phyloP scores from a whole-genome alignment of 306 rosid species.

The Leucaena leucocephala region DNA sequence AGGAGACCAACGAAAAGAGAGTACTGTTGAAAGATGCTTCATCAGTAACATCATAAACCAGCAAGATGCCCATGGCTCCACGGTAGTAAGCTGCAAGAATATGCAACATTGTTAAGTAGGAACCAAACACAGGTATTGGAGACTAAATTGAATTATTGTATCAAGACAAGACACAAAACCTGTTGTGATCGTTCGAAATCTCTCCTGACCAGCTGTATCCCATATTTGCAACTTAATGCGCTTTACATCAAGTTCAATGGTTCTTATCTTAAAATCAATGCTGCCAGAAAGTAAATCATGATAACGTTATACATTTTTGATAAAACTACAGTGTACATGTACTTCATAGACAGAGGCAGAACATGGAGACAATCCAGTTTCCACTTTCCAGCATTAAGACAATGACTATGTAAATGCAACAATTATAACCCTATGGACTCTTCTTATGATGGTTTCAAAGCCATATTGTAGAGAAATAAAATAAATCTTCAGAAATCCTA shows the following conservation, averaged over 20 bases:
- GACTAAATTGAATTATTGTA: neutral
- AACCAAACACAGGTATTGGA: neutral
- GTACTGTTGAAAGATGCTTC: slow-evolving; percentile 78
- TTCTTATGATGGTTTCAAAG: neutral
- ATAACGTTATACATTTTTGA: slow-evolving; percentile 17
- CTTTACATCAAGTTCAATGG: slow-evolving; percentile 76
- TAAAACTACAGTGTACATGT: slow-evolving; percentile 2
- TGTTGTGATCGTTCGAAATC: slow-evolving; percentile 80
- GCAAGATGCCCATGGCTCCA: slow-evolving; percentile 82
- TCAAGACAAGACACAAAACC: slow-evolving; percentile 45
- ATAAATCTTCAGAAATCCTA: neutral
- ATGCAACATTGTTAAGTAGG: slow-evolving; percentile 15
- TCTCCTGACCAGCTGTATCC: slow-evolving; percentile 90
- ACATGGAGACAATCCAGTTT: neutral
- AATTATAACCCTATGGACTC: slow-evolving; percentile 22
- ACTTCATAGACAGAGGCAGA: neutral
- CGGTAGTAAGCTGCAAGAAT: slow-evolving; percentile 69
- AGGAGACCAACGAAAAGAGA: slow-evolving; percentile 30
- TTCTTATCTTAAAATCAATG: slow-evolving; percentile 84
- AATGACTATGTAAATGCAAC: neutral
- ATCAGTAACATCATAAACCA: slow-evolving; percentile 76
- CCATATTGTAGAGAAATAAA: slow-evolving; percentile 13
- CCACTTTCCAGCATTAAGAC: slow-evolving; percentile 7
- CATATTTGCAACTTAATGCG: slow-evolving; percentile 77
- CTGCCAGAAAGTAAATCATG: slow-evolving; percentile 39